These are phyloP conservation scores for Halenospora varia DNA, from an alignment of 495 filamentous ascomycete species.

Conservation along the genomic window DNA sequence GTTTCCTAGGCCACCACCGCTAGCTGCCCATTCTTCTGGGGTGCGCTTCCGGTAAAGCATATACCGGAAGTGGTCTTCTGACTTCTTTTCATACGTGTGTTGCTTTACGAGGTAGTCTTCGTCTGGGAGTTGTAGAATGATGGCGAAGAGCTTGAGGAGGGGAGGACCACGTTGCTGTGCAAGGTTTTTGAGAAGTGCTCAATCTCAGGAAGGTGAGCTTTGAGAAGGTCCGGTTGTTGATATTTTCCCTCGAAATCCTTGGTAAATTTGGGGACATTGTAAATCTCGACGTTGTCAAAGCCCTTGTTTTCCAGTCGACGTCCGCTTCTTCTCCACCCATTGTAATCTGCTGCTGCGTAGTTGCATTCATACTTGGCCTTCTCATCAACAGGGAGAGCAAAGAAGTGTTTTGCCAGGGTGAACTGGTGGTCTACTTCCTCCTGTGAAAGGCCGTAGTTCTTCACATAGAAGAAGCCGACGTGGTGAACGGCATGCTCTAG, in stretches of 20 bases:
- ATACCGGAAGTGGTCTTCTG: slow-evolving; percentile 49
- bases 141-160: slow-evolving; percentile 45
- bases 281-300: slow-evolving; percentile 52
- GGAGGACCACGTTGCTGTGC: slow-evolving; percentile 41
- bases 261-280: slow-evolving; percentile 53
- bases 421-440: slow-evolving; percentile 59
- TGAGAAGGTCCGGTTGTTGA: slow-evolving; percentile 33
- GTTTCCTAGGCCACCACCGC: slow-evolving; percentile 33
- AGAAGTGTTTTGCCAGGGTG: slow-evolving; percentile 51
- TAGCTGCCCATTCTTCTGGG: slow-evolving; percentile 40
- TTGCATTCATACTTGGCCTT: slow-evolving; percentile 35
- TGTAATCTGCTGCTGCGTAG: slow-evolving; percentile 43
- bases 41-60: slow-evolving; percentile 47
- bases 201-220: slow-evolving; percentile 36
- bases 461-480: slow-evolving; percentile 59
- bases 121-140: slow-evolving; percentile 47
- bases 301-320: slow-evolving; percentile 39
- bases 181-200: slow-evolving; percentile 39
- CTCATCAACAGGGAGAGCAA: slow-evolving; percentile 49
- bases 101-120: slow-evolving; percentile 47
- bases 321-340: slow-evolving; percentile 37
- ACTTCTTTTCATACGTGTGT: slow-evolving; percentile 46
- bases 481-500: slow-evolving; percentile 54
- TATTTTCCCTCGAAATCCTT: slow-evolving; percentile 39
- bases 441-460: slow-evolving; percentile 54